Percentiles rank a stretch among this genome's conserved stretches.
Evolutionary conservation across 192 early-diverging fungal genomes (phyloP).

Genomic region (Backusella westeae): DNA sequence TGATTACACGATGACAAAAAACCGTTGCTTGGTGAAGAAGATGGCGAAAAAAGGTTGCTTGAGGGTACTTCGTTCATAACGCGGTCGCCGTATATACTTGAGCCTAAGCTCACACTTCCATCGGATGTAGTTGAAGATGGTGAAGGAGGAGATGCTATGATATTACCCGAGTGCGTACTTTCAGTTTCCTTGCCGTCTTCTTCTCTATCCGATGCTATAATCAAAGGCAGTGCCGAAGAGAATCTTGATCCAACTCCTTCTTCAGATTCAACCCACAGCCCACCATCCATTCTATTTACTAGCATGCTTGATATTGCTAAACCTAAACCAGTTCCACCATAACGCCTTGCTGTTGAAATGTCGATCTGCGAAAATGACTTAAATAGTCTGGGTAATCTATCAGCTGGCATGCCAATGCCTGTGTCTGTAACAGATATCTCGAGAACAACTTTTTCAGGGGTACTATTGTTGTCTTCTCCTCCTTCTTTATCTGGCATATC

Average conservation of each 20-base stretch:
- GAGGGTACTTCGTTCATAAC: not conserved
- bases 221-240: conserved; percentile 44
- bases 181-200: not conserved
- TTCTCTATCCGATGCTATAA: not conserved
- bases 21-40: not conserved
- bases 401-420: conserved; percentile 61
- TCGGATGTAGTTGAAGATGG: conserved; percentile 31
- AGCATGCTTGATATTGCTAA: conserved; percentile 65
- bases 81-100: not conserved
- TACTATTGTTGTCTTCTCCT: not conserved
- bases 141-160: conserved; percentile 29
- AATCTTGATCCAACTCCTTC: conserved; percentile 55
- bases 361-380: conserved; percentile 66
- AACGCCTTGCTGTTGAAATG: conserved; percentile 52
- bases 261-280: conserved; percentile 55
- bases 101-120: conserved; percentile 19
- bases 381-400: conserved; percentile 55
- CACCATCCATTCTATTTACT: conserved; percentile 64
- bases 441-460: conserved; percentile 22
- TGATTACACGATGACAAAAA: not conserved
- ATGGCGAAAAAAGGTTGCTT: not conserved
- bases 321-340: conserved; percentile 64
- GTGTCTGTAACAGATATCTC: conserved; percentile 54
- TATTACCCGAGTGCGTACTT: not conserved
- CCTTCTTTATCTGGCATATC: conserved; percentile 13